These are phyloP conservation scores for Fusarium penzigii DNA, from an alignment of 2,329 filamentous ascomycete species.

Conservation along the genomic window DNA sequence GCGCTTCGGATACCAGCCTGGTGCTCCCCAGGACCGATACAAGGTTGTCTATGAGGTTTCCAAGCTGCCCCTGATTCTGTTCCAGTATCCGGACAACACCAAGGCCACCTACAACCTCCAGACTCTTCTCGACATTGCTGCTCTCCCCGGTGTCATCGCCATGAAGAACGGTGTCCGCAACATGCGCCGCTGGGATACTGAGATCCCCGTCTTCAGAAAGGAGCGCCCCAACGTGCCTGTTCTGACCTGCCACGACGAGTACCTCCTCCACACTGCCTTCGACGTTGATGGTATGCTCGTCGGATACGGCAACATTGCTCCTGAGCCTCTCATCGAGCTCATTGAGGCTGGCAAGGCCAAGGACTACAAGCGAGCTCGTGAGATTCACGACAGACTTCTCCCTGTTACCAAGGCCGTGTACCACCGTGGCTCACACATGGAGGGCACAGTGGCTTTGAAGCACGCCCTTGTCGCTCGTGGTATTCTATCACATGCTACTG, in stretches of 20 bases:
- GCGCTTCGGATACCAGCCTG: constrained; percentile 55
- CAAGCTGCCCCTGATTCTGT: constrained; percentile 51
- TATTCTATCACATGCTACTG: constrained; percentile 50
- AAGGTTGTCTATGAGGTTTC: constrained; percentile 50
- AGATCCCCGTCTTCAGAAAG: constrained; percentile 53
- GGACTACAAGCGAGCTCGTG: constrained; percentile 49
- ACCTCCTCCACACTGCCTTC: constrained; percentile 52
- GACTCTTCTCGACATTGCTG: constrained; percentile 54
- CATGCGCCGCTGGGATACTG: constrained; percentile 58
- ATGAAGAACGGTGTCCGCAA: constrained; percentile 60
- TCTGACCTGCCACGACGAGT: constrained; percentile 54
- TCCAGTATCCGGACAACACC: constrained; percentile 55
- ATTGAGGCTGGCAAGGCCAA: constrained; percentile 51
- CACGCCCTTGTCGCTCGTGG: constrained; percentile 52
- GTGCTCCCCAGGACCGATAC: constrained; percentile 54
- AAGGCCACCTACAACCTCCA: constrained; percentile 54
- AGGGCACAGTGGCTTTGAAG: constrained; percentile 54
- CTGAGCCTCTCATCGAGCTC: constrained; percentile 50
- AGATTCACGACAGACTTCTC: constrained; percentile 51
- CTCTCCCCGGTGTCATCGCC: constrained; percentile 52
- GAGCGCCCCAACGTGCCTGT: constrained; percentile 51
- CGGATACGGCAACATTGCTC: constrained; percentile 55
- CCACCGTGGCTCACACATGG: constrained; percentile 56
- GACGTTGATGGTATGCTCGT: constrained; percentile 56
- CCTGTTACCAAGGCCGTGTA: constrained; percentile 56